These are phyloP conservation scores for Ascochyta fabae DNA, from an alignment of 2,329 filamentous ascomycete genomes.

Conservation along the genomic window DNA sequence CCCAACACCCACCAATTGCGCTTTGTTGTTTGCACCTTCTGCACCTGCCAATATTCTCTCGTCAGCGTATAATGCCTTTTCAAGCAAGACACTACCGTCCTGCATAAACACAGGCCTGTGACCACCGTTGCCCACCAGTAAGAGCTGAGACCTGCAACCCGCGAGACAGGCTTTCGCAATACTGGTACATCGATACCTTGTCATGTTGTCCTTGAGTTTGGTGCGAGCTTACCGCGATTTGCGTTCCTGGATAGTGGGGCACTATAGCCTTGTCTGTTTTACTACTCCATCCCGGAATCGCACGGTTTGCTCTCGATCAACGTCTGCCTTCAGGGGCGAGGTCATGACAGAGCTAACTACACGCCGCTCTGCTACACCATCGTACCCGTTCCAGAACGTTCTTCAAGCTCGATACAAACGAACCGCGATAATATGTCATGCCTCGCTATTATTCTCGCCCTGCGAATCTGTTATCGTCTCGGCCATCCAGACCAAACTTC, in stretches of 20 bases:
- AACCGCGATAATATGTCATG: neutral
- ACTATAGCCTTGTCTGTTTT: neutral
- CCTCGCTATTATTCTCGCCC: neutral
- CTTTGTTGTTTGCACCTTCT: constrained; percentile 1
- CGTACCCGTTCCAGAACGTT: neutral
- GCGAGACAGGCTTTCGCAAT: neutral
- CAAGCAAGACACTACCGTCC: neutral
- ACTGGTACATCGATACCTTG: neutral
- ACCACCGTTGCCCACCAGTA: neutral
- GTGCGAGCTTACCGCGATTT: neutral
- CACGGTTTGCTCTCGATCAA: neutral
- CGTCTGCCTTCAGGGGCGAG: neutral
- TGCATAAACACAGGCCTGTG: constrained; percentile 1
- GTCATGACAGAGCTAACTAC: neutral
- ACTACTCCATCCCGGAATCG: neutral
- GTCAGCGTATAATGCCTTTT: constrained; percentile 3
- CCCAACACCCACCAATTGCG: constrained; percentile 14
- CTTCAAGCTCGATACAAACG: neutral
- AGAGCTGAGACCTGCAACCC: neutral
- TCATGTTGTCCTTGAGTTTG: constrained; percentile 1
- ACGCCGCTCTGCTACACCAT: neutral
- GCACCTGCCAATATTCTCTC: constrained; percentile 3
- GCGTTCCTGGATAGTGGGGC: constrained; percentile 9
- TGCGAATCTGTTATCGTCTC: neutral
- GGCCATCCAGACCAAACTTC: neutral